phyloP scores from a whole-genome alignment of 306 rosid species.

The Cucurbita ficifolia region DNA sequence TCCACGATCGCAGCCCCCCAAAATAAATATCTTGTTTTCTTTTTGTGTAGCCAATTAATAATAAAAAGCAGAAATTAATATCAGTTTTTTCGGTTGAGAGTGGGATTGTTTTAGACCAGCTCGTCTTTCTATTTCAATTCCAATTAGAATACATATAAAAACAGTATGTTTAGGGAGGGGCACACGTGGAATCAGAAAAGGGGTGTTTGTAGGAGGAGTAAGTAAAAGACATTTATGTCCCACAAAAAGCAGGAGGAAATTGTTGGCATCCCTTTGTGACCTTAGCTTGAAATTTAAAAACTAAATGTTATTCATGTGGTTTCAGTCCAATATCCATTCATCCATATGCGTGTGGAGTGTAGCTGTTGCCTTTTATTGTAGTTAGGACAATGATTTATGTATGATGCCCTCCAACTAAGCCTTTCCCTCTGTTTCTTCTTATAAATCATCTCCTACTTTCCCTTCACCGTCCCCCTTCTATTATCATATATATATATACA shows the following conservation, averaged over 20 bases:
- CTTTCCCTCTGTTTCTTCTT: neutral
- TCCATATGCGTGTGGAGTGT: neutral
- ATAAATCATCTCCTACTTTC: neutral
- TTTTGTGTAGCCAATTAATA: neutral
- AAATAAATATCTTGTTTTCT: neutral
- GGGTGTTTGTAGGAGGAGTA: neutral
- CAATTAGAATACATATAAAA: no score
- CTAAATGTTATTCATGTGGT: neutral
- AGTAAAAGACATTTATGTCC: neutral
- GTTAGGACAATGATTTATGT: conserved; percentile 20
- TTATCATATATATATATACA: neutral
- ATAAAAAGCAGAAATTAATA: no score
- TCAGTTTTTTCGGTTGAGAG: conserved; percentile 23
- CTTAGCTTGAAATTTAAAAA: conserved; percentile 6
- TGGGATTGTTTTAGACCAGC: conserved; percentile 65
- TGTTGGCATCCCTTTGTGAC: conserved; percentile 22
- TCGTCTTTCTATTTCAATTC: conserved; percentile 12
- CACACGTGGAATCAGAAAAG: neutral
- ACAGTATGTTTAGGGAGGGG: neutral
- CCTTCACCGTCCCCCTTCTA: neutral
- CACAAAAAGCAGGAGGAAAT: conserved; percentile 7
- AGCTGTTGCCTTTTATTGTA: conserved; percentile 1
- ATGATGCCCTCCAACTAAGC: conserved; percentile 36
- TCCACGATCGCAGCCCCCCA: neutral
- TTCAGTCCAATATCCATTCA: neutral